A percentile compares a stretch with the other conserved stretches of the same genome.
Evolutionary conservation across 2,329 filamentous ascomycete genomes (phyloP).

Genomic region (Blumeria graminis): DNA sequence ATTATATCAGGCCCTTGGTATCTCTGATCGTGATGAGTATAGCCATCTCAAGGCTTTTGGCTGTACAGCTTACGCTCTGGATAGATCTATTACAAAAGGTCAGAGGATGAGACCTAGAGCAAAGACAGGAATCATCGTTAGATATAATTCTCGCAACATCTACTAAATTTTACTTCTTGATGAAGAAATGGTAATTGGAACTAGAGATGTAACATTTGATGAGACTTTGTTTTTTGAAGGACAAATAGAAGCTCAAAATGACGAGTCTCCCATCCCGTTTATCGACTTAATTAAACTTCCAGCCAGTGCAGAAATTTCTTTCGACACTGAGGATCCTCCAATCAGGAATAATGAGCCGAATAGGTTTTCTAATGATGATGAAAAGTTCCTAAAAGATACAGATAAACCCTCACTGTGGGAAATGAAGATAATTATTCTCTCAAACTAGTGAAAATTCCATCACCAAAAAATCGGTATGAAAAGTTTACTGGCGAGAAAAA

Average conservation of each 20-base stretch:
- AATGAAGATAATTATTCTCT: too few relatives aligned
- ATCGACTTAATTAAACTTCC: neutral
- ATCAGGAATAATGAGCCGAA: neutral
- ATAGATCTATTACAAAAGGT: neutral
- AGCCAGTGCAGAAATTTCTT: neutral
- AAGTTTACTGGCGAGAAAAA: too few relatives aligned
- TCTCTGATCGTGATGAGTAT: neutral
- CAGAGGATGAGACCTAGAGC: neutral
- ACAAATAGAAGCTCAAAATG: neutral
- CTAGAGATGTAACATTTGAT: neutral
- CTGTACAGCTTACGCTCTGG: neutral
- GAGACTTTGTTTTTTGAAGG: neutral
- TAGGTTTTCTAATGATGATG: neutral
- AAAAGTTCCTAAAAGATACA: too few relatives aligned
- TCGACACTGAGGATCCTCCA: neutral
- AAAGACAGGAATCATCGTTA: neutral
- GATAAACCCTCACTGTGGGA: too few relatives aligned
- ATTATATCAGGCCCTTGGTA: neutral
- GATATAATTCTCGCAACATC: neutral
- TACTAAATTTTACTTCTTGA: neutral
- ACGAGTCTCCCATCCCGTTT: neutral
- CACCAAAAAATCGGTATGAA: neutral
- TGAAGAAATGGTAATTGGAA: too few relatives aligned
- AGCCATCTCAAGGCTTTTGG: neutral
- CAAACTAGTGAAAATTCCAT: too few relatives aligned